Evolutionary conservation across 306 rosid species (phyloP), one percentile per base, ranked within the genome.

Genomic region (Ceratonia siliqua): DNA sequence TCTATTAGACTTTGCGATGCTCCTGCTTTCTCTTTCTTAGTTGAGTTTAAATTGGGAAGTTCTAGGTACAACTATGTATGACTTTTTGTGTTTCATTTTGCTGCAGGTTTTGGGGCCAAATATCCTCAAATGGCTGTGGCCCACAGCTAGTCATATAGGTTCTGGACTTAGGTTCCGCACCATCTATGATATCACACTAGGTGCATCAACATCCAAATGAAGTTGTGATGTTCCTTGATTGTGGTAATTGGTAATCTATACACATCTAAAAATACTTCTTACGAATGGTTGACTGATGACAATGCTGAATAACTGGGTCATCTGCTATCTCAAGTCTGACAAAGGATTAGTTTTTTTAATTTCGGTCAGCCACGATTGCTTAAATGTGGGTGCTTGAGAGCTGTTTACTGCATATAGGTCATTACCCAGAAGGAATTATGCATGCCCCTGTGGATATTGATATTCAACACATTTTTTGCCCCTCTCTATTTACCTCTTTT

Each of bases 91-190:
- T 45, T 45, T 76, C 15, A 78, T 68, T 71, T 79, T 75, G 73
- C 62, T 79, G 70, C 87, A 94, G 98, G 88, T 91, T 81, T 80
- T 94, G 77, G 98, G 98, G 73, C 89, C 96, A 76, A 90, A 86
- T 82, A 80, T 88, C 50, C 86, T 84, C 55, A 56, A 80, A 50
- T 94, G 98, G 98, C 68, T 86, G 68, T 86, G 91, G 83, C 98
- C 97, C 50, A 81, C 88, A 18, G 49, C 91, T 1, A 77, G 82
- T 69, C 93, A 91, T 82, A 85, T 89, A 30, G 98, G 90, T 75
- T 85, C 97, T 30, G 98, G 98, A 76, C 87, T 91, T 61, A 81
- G 54, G 67, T 94, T 87, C 80, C 88, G 78, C 25, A 87, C 94
- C 0, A 75, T 84, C 62, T 85, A 76, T 6, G 90, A 91, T 75